Conservation (phyloP, 2,329 filamentous ascomycete species). For the Cytospora paraplurivora region DNA sequence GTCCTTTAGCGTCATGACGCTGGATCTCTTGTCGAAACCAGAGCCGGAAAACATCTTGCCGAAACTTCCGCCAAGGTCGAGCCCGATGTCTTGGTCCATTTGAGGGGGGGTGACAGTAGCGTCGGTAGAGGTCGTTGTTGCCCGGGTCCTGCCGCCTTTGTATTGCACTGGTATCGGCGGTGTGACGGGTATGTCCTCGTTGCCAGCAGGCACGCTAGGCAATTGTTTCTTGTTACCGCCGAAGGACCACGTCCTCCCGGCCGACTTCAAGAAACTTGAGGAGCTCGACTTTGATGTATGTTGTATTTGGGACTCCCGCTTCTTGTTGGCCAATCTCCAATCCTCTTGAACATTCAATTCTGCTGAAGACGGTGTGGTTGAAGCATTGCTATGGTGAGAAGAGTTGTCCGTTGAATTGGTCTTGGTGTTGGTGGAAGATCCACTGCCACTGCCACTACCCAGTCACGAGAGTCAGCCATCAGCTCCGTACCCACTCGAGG, state of each 20-base stretch:
- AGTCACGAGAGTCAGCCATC: constrained; percentile 39
- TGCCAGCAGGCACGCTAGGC: constrained; percentile 41
- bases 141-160: constrained; percentile 45
- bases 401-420: constrained; percentile 61
- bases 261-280: constrained; percentile 56
- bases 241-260: constrained; percentile 62
- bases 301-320: constrained; percentile 38
- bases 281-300: constrained; percentile 51
- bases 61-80: constrained; percentile 62
- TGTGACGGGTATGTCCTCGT: constrained; percentile 40
- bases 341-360: constrained; percentile 47
- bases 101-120: constrained; percentile 56
- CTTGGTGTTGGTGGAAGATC: constrained; percentile 63
- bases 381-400: constrained; percentile 63
- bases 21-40: constrained; percentile 57
- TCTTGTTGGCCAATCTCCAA: constrained; percentile 42
- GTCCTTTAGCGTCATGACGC: constrained; percentile 49
- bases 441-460: constrained; percentile 60
- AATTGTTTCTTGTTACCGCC: constrained; percentile 56
- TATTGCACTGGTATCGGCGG: constrained; percentile 40
- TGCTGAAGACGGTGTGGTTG: constrained; percentile 62
- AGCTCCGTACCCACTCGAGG: constrained; percentile 34
- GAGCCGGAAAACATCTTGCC: constrained; percentile 55
- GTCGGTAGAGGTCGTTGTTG: constrained; percentile 56
- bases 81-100: constrained; percentile 47